Base-by-base conservation (phyloP, 2,329 filamentous ascomycete species). In the Scleromitrula shiraiana region DNA sequence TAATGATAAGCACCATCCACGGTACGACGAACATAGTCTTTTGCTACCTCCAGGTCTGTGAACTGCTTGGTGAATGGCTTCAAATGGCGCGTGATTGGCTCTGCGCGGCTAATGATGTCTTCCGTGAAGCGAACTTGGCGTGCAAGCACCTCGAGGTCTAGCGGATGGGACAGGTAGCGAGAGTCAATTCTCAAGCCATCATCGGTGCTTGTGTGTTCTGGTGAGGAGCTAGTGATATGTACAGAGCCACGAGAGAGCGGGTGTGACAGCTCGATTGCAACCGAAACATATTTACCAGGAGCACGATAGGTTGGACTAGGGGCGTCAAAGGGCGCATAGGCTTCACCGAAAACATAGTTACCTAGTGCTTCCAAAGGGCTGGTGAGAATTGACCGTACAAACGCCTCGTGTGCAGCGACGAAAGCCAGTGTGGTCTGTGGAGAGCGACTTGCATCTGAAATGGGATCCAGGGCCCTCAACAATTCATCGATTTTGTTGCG, bases 241-340 rank as follows among this genome's bases (percentile, higher is more conserved):
- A 68, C 55, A 8, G 51, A 64, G 2, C 69, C 70, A 14, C 69
- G 65, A 0, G 68, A 70, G 33, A 70, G 64, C 0, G 67, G 62
- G 47, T 69, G 54, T 12, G 62, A 64, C 53, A 66, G 63, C 15
- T 65, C 58, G 2, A 58, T 51, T 9, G 82, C 73, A 2, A 82
- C 71, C 1, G 75, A 79, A 49, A 77, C 64, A 61, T 76, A 75
- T 57, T 68, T 67, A 0, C 76, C 77, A 56, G 61, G 24, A 30
- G 29, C 19, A 45, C 26, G 26, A 29, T 29, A 29, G n/a, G n/a
- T n/a, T n/a, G n/a, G n/a, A n/a, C n/a, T n/a, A n/a, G 26, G 35
- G 40, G 26, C 26, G 12, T 29, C 26, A 12, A 29, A 29, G 12
- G 26, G 26, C 12, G 26, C 26, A 29, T 29, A 29, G 7, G 7